Base-by-base conservation (phyloP, 441 rosid species). In the Jatropha podagrica region DNA sequence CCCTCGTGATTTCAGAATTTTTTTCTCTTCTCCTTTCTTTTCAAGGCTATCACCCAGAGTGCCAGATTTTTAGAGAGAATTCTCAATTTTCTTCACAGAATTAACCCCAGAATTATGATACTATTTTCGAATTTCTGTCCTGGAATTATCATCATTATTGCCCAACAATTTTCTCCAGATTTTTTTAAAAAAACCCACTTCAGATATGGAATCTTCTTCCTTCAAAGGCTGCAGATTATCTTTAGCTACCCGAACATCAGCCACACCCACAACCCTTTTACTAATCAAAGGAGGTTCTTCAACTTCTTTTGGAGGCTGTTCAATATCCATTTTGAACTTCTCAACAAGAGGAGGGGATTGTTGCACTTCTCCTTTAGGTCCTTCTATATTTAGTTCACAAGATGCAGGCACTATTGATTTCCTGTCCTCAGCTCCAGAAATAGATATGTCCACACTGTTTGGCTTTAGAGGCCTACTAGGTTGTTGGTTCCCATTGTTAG, bases 151-250 rank as follows among this genome's bases (percentile, higher is more conserved):
- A 67, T 79, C 76, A 27, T 64, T 60, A 41, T 79, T 65, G 14
- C 87, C 86, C 81, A 79, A 87, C 87, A 86, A 90, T 74, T 58
- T 71, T 74, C 51, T 81, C 83, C 84, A 74, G 48, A 84, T 23
- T 77, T 77, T 87, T 74, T 74, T 72, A 18, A 84, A 59, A 71
- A 84, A 59, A 0, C 84, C 82, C 37, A 74, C 76, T 41, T 82
- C 78, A 72, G 80, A 64, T 48, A 65, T 18, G 54, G 89, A 74
- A 68, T 74, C 80, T 74, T 71, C 77, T 76, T 80, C 77, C 64
- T 13, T 65, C 18, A 49, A 40, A 20, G 75, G 20, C 65, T 69
- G 49, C 61, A 23, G 32, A 69, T 52, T 74, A 65, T 69, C 77
- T 65, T 75, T 78, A 41, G 59, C 32, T 54, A 65, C 61, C 26